Base-by-base conservation (phyloP, 805 yeast genomes). In the Nakazawaea ernobii region DNA sequence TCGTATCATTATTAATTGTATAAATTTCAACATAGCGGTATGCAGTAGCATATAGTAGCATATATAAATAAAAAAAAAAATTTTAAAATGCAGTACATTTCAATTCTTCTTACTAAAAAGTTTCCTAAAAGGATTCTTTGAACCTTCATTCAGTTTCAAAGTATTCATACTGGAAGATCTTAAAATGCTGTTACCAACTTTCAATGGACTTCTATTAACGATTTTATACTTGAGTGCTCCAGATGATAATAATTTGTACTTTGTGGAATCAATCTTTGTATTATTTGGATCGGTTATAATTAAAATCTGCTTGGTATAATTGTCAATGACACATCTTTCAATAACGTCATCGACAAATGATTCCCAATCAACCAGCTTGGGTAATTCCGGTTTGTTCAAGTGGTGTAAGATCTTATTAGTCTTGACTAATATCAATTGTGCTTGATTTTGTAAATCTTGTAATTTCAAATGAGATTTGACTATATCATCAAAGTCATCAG, bases 401-500 rank as follows among this genome's bases (percentile, higher is more conserved):
- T 55, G 60, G 10, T 42, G 46, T 43, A 69, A 67, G 15, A 68
- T 50, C 15, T 60, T 62, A 20, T 47, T 53, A 37, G 71, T 62
- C 46, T 59, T 66, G 27, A 53, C 54, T 52, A 62, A 57, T 26
- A 72, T 52, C 33, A 61, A 63, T 24, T 63, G 59, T 43, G 74
- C 60, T 47, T 67, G 68, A 49, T 67, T 68, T 53, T 69, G 75
- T 27, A 73, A 52, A 49, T 73, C 78, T 48, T 61, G 63, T 37
- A 73, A 58, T 2, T 74, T 67, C 35, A 72, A 65, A 52, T 69
- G 68, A 32, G 74, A 63, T 1, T 67, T 64, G 28, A 73, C 70
- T 55, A 72, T 71, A 29, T 73, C 69, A 49, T 45, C 49, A 28
- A 50, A 35, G 24, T 41, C 51, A 32, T 45, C 49, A 9, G 48